Conservation (phyloP, 75 land plant genomes). For the Pinus albicaulis region DNA sequence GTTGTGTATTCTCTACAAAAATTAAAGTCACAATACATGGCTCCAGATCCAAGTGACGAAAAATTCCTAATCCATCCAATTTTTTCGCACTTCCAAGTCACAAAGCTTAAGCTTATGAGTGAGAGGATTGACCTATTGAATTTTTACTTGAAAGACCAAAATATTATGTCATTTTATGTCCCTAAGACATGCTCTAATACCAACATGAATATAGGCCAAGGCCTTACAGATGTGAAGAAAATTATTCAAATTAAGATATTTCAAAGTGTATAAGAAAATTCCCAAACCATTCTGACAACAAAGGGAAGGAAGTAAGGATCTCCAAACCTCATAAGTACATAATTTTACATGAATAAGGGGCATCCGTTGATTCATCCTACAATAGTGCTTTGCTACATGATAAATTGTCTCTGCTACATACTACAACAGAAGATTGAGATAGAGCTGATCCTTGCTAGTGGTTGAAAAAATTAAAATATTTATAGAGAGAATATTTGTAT, state of each 20-base stretch:
- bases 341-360: constrained; percentile 75
- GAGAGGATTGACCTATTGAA: constrained; percentile 78
- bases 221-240: constrained; percentile 65
- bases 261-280: not conserved
- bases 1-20: too few species aligned
- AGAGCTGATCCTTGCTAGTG: constrained; percentile 83
- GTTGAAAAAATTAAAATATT: constrained; percentile 91
- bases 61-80: too few species aligned
- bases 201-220: constrained; percentile 80
- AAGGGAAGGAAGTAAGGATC: not conserved
- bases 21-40: too few species aligned
- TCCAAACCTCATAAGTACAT: constrained; percentile 72
- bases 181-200: constrained; percentile 79
- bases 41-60: too few species aligned
- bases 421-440: constrained; percentile 78
- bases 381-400: constrained; percentile 71
- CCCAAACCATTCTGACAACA: not conserved
- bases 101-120: constrained; percentile 83
- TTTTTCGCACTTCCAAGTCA: constrained; percentile 79
- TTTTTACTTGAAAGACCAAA: constrained; percentile 34
- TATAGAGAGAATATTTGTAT: constrained; percentile 78
- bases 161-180: constrained; percentile 85
- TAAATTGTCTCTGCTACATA: constrained; percentile 84
- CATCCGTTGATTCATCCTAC: constrained; percentile 76
- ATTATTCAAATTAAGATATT: not conserved